Conservation (phyloP, 192 early-diverging fungal genomes). For the Coemansia guatemalensis region DNA sequence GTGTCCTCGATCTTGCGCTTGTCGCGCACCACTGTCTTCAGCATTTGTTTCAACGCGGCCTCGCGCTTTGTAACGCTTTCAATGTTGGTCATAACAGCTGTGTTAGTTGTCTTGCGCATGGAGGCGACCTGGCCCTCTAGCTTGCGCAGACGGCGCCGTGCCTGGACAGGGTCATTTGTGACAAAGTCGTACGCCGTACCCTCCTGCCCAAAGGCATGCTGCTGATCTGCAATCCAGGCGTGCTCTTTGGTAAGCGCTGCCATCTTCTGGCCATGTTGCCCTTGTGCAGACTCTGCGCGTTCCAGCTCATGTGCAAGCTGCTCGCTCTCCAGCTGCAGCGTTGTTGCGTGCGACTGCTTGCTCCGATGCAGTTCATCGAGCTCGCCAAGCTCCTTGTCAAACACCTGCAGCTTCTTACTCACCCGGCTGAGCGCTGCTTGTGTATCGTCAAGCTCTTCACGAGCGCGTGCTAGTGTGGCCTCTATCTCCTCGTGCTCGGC, state of each 20-base stretch:
- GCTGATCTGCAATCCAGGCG: slow-evolving; percentile 89
- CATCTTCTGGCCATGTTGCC: slow-evolving; percentile 49
- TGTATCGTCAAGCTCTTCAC: slow-evolving; percentile 53
- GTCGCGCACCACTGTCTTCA: slow-evolving; percentile 86
- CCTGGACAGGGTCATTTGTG: slow-evolving; percentile 70
- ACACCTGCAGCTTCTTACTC: slow-evolving; percentile 64
- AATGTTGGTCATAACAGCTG: slow-evolving; percentile 93
- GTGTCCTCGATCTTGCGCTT: slow-evolving; percentile 97
- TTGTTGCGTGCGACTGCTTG: slow-evolving; percentile 67
- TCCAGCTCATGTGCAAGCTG: slow-evolving; percentile 79
- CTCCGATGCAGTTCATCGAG: slow-evolving; percentile 65
- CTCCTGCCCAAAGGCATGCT: slow-evolving; percentile 83
- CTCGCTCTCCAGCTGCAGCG: slow-evolving; percentile 76
- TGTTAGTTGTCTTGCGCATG: slow-evolving; percentile 85
- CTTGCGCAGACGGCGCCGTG: slow-evolving; percentile 71
- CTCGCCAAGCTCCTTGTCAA: slow-evolving; percentile 77
- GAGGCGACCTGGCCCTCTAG: slow-evolving; percentile 74
- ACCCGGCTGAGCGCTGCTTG: slow-evolving; percentile 63
- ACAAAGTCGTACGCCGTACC: slow-evolving; percentile 85
- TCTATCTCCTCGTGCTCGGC: slow-evolving; percentile 55
- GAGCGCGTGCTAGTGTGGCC: slow-evolving; percentile 44
- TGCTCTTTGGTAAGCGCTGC: slow-evolving; percentile 56
- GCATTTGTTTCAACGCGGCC: slow-evolving; percentile 75
- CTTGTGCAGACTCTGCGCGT: slow-evolving; percentile 62
- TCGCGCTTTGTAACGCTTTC: slow-evolving; percentile 94